These are phyloP conservation scores for Alternaria angustiovoidea DNA, from an alignment of 2,329 filamentous ascomycete genomes.

Conservation along the genomic window DNA sequence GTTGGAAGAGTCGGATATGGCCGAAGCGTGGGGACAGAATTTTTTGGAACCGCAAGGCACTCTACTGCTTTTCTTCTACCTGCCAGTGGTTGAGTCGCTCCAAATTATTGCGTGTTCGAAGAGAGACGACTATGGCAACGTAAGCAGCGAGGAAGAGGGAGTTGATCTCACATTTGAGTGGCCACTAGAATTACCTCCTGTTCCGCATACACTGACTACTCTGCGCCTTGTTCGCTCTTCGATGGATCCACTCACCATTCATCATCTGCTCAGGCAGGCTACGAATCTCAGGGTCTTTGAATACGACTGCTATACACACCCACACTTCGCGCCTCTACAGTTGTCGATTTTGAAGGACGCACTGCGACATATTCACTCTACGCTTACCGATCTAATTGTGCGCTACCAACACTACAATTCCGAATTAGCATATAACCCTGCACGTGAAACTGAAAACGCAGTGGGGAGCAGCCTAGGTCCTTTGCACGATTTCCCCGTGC, in stretches of 20 bases:
- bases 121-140: background rate
- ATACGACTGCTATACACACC: slow-evolving; percentile 2
- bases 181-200: background rate
- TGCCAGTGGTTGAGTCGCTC: slow-evolving; percentile 4
- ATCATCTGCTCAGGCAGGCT: slow-evolving; percentile 1
- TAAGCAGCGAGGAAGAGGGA: background rate
- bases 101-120: background rate
- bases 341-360: background rate
- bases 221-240: slow-evolving; percentile 3
- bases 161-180: background rate
- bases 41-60: background rate
- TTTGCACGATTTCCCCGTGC: background rate
- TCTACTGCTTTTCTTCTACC: slow-evolving; percentile 1
- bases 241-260: background rate
- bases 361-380: no score
- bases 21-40: no score
- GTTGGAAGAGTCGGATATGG: no score
- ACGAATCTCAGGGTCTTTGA: slow-evolving; percentile 4
- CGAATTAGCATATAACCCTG: background rate
- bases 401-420: no score
- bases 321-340: background rate
- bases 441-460: background rate
- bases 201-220: slow-evolving; percentile 1
- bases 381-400: no score
- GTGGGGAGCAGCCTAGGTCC: background rate